Base-by-base conservation (phyloP, 805 yeast species). In the Wickerhamiella musiphila region DNA sequence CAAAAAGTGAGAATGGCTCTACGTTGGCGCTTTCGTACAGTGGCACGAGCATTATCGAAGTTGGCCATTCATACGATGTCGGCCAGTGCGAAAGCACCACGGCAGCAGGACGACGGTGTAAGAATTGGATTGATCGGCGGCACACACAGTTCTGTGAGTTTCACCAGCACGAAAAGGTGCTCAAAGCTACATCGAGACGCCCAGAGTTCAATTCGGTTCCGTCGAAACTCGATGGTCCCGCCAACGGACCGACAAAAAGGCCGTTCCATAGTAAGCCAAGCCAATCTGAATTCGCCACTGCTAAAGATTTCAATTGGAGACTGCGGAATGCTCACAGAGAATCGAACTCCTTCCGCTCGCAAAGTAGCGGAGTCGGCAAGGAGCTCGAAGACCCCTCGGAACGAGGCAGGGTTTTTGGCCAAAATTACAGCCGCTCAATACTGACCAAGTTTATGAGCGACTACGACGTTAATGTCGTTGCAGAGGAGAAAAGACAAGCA, bases 161-260 rank as follows among this genome's bases (percentile, higher is more conserved):
- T 44, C 96, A 84, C 47, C 58, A 65, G 12, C 86, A 79, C 39
- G 42, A 61, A 29, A 61, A 68, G 27, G 58, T 70, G 34, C 61
- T 65, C 27, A 60, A 60, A 28, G 52, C 66, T 0, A 65, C 69
- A 14, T 63, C 72, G n/a, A 63, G 67, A 38, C 58, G 96, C 39
- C 67, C 81, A 60, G 96, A 84, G 50, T 59, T 86, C 33, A 78
- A 71, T 29, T 45, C 51, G 68, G 78, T 11, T 56, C 68, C 37
- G 59, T 65, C 37, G 54, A 71, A 35, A 51, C 68, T 53, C 63
- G 70, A 43, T 66, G 81, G 5, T 73, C 83, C 4, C 54, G 58
- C 29, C 47, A 57, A 69, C 65, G 12, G 46, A n/a, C n/a, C n/a
- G n/a, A n/a, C n/a, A n/a, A n/a, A n/a, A n/a, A n/a, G n/a, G n/a